Evolutionary conservation across 306 rosid species (phyloP).

Genomic region (Cucumis sativus): DNA sequence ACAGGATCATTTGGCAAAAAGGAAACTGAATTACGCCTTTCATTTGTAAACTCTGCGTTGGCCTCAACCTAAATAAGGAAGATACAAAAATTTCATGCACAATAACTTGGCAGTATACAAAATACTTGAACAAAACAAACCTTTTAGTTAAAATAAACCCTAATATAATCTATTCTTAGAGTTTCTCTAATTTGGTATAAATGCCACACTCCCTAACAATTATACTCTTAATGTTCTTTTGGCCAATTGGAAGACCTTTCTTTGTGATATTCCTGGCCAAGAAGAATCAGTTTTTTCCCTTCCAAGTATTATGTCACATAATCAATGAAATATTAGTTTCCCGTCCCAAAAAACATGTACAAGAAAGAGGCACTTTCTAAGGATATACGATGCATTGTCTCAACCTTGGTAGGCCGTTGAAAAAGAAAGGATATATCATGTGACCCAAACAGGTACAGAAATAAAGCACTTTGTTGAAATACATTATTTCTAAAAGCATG

Average conservation of each 20-base stretch:
- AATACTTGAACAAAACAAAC: background rate
- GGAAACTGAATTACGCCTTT: slow-evolving; percentile 51
- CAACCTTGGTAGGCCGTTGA: background rate
- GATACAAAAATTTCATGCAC: background rate
- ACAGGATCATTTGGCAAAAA: slow-evolving; percentile 62
- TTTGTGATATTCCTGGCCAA: background rate
- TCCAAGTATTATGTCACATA: background rate
- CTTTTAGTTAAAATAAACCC: background rate
- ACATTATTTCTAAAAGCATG: background rate
- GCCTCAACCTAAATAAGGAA: slow-evolving; percentile 50
- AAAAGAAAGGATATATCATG: background rate
- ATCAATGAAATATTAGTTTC: background rate
- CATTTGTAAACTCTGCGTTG: slow-evolving; percentile 51
- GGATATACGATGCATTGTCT: background rate
- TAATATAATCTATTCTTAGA: background rate
- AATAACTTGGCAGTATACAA: background rate
- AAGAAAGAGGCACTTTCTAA: background rate
- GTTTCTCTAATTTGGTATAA: background rate
- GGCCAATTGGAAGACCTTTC: background rate
- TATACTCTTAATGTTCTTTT: background rate
- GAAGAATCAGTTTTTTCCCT: background rate
- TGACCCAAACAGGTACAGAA: background rate
- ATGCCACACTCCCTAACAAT: background rate
- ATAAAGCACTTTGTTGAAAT: background rate
- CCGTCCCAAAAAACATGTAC: background rate